Evolutionary conservation across 1,139 yeast genomes (phyloP).

Genomic region (Yamadazyma sp.): DNA sequence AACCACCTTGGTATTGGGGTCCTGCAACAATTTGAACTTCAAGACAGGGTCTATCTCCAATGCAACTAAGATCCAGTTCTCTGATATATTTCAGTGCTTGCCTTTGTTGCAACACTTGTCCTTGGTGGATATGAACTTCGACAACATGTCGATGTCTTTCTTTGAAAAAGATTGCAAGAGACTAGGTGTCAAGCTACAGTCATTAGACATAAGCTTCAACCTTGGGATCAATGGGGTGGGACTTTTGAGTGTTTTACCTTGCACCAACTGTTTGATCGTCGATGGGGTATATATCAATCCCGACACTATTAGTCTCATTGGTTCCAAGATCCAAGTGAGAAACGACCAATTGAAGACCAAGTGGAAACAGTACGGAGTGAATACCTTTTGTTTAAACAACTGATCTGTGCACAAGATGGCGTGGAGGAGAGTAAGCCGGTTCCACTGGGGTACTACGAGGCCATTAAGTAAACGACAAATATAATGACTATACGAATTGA

Average conservation of each 20-base stretch:
- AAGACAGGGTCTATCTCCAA: slow-evolving; percentile 25
- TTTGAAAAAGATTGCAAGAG: slow-evolving; percentile 26
- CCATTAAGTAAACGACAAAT: no score
- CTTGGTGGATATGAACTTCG: slow-evolving; percentile 39
- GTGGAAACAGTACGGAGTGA: slow-evolving; percentile 42
- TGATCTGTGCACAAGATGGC: no score
- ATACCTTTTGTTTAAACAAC: slow-evolving; percentile 10
- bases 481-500: no score
- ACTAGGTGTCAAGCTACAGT: slow-evolving; percentile 18
- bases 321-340: slow-evolving; percentile 18
- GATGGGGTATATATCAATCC: slow-evolving; percentile 38
- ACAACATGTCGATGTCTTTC: slow-evolving; percentile 33
- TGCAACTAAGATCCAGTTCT: slow-evolving; percentile 19
- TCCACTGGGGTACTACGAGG: no score
- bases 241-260: slow-evolving; percentile 30
- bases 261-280: slow-evolving; percentile 24
- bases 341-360: slow-evolving; percentile 28
- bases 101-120: slow-evolving; percentile 27
- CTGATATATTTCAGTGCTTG: slow-evolving; percentile 22
- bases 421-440: no score
- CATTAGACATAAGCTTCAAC: slow-evolving; percentile 41
- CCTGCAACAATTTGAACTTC: slow-evolving; percentile 31
- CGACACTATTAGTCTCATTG: slow-evolving; percentile 29
- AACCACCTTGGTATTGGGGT: slow-evolving; percentile 28
- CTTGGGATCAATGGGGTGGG: slow-evolving; percentile 39